Percentiles rank a stretch among this genome's conserved stretches.
These are phyloP conservation scores for Dictyostelium intermedium DNA, from an alignment of 78 protist genomes.

Conservation along the genomic window DNA sequence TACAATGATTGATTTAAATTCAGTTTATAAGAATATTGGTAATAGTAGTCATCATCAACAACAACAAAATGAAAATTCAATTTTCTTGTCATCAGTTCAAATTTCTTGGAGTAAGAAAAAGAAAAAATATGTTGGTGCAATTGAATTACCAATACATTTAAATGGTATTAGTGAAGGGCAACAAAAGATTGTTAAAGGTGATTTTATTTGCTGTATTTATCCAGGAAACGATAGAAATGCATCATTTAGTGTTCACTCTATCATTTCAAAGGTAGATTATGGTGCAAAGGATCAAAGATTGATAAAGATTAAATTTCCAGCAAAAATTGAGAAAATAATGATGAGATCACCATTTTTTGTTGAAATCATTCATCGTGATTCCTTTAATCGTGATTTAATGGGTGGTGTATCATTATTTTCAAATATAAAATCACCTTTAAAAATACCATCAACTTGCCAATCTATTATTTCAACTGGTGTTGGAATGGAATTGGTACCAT, in stretches of 20 bases:
- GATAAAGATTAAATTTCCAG: slow-evolving; percentile 6
- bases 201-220: slow-evolving; percentile 35
- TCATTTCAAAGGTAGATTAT: slow-evolving; percentile 22
- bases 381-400: neutral
- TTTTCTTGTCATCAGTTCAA: neutral
- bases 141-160: neutral
- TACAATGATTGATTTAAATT: slow-evolving; percentile 25
- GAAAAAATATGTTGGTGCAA: slow-evolving; percentile 64
- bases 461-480: neutral
- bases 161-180: neutral
- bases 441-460: neutral
- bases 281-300: neutral
- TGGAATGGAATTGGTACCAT: neutral
- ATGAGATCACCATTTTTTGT: slow-evolving; percentile 20
- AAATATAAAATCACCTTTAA: neutral
- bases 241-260: slow-evolving; percentile 7
- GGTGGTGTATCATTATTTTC: slow-evolving; percentile 1
- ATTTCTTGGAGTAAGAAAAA: slow-evolving; percentile 68
- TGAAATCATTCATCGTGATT: slow-evolving; percentile 55
- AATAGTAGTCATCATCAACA: neutral
- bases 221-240: slow-evolving; percentile 6
- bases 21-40: slow-evolving; percentile 5
- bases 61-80: neutral
- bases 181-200: neutral
- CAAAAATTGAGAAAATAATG: slow-evolving; percentile 17